These are phyloP conservation scores for Candida tetrigidarum DNA, from an alignment of 1,139 yeast species.

Conservation along the genomic window DNA sequence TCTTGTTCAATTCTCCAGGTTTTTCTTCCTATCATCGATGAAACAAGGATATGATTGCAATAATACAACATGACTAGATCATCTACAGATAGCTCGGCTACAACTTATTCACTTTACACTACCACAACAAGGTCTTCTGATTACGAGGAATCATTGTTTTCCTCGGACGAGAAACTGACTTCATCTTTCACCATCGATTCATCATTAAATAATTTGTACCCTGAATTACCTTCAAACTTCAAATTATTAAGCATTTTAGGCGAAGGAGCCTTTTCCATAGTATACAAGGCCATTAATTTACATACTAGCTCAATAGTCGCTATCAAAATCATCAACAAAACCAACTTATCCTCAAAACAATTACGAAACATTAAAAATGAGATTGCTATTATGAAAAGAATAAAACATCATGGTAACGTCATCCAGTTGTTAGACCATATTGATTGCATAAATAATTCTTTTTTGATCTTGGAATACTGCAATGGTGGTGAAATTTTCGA, in stretches of 20 bases:
- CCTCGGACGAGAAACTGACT: constrained; percentile 4
- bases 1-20: too few relatives aligned
- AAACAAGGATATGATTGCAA: constrained; percentile 2
- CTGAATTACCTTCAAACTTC: constrained; percentile 30
- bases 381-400: constrained; percentile 78
- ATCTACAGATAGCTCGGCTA: constrained; percentile 4
- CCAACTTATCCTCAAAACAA: constrained; percentile 53
- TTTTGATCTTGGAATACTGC: constrained; percentile 81
- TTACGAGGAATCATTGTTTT: constrained; percentile 2
- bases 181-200: constrained; percentile 15
- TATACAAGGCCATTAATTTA: constrained; percentile 69
- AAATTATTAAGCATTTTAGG: constrained; percentile 47
- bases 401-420: constrained; percentile 67
- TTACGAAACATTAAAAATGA: constrained; percentile 74
- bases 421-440: constrained; percentile 73
- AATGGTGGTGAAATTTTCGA: constrained; percentile 96
- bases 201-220: constrained; percentile 22
- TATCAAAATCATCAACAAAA: constrained; percentile 80
- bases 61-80: constrained; percentile 1
- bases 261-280: constrained; percentile 92
- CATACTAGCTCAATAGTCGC: constrained; percentile 54
- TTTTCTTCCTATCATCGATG: neutral
- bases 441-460: constrained; percentile 60
- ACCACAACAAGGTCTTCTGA: constrained; percentile 3
- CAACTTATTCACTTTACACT: constrained; percentile 4